A percentile compares a stretch with the other conserved stretches of the same genome.
Evolutionary conservation across 2,329 filamentous ascomycete species (phyloP).

Genomic region (Cercospora brassicicola): DNA sequence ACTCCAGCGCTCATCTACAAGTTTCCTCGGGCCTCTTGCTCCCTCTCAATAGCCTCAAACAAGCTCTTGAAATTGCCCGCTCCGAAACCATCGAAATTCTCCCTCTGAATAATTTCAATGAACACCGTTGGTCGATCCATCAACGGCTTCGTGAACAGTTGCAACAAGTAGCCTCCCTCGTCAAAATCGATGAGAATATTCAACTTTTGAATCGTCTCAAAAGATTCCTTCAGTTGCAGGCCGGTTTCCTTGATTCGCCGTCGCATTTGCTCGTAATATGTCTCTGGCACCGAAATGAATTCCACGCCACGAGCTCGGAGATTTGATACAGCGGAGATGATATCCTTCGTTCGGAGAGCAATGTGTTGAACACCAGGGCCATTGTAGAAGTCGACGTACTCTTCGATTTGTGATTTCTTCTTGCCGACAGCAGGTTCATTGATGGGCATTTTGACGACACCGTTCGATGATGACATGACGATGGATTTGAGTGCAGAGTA

Average conservation of each 20-base stretch:
- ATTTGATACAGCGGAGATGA: slow-evolving; percentile 73
- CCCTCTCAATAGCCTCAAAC: slow-evolving; percentile 92
- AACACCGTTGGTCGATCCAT: slow-evolving; percentile 96
- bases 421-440: slow-evolving; percentile 91
- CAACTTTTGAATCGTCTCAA: slow-evolving; percentile 71
- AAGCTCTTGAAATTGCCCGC: slow-evolving; percentile 94
- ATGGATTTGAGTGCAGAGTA: slow-evolving; percentile 85
- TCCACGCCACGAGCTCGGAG: slow-evolving; percentile 85
- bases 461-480: slow-evolving; percentile 77
- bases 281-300: slow-evolving; percentile 85
- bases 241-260: slow-evolving; percentile 65
- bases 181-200: slow-evolving; percentile 96
- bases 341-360: slow-evolving; percentile 77
- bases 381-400: slow-evolving; percentile 80
- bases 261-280: slow-evolving; percentile 80
- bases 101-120: slow-evolving; percentile 91
- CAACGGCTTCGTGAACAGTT: slow-evolving; percentile 67
- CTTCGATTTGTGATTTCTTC: slow-evolving; percentile 91
- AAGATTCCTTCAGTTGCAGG: slow-evolving; percentile 69
- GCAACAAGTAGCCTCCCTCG: slow-evolving; percentile 78
- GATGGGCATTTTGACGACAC: slow-evolving; percentile 95
- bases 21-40: slow-evolving; percentile 84
- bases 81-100: slow-evolving; percentile 87
- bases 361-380: slow-evolving; percentile 93
- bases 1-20: slow-evolving; percentile 43